Evolutionary conservation across 2,329 filamentous ascomycete genomes (phyloP).

Genomic region (Aspergillus sclerotialis): DNA sequence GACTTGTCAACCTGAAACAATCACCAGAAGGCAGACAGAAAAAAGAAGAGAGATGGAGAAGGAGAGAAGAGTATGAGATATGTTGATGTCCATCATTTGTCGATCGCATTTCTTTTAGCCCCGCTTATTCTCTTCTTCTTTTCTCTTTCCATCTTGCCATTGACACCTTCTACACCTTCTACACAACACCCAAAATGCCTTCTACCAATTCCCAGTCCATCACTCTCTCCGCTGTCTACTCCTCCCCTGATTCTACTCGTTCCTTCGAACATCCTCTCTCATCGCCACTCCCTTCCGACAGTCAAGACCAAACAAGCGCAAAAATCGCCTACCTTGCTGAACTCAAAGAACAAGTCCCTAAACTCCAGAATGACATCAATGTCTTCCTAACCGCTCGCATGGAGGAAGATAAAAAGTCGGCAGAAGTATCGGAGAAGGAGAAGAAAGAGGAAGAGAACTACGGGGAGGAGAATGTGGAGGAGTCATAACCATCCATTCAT

Average conservation of each 20-base stretch:
- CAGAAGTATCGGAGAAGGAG: constrained; percentile 30
- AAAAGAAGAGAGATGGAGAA: neutral
- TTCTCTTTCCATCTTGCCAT: constrained; percentile 1
- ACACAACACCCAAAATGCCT: constrained; percentile 6
- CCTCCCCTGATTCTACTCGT: constrained; percentile 21
- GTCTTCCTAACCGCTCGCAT: constrained; percentile 54
- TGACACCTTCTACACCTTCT: no score
- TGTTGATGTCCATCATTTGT: neutral
- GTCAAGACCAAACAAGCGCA: constrained; percentile 20
- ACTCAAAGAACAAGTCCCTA: constrained; percentile 42
- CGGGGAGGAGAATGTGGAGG: constrained; percentile 70
- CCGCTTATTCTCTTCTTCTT: neutral
- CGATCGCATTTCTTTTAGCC: constrained; percentile 2
- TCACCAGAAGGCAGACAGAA: neutral
- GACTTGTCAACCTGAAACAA: neutral
- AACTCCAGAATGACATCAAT: constrained; percentile 54
- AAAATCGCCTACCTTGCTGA: constrained; percentile 50
- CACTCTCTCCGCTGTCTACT: constrained; percentile 20
- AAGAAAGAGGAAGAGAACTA: constrained; percentile 57
- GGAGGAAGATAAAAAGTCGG: constrained; percentile 50
- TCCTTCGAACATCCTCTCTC: constrained; percentile 27
- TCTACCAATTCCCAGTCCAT: constrained; percentile 5
- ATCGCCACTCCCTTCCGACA: constrained; percentile 11
- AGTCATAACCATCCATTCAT: constrained; percentile 31
- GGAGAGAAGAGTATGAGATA: neutral